Evolutionary conservation across 768 basidiomycete genomes (phyloP).

Genomic region (Stropharia rugosoannulata): DNA sequence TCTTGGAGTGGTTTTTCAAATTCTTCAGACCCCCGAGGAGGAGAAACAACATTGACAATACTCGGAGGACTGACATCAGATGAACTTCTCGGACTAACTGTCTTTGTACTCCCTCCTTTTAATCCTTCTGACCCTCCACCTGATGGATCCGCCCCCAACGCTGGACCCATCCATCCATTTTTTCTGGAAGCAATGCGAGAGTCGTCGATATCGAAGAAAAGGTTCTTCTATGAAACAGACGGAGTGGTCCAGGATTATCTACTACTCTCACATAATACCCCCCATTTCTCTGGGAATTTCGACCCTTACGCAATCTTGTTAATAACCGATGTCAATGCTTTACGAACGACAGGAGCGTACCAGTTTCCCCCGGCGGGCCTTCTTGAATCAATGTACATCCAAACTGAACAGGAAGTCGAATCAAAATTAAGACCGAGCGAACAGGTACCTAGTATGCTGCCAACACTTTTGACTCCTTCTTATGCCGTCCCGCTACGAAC

Average conservation of each 20-base stretch:
- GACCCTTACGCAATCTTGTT: conserved; percentile 72
- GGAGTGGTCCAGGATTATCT: conserved; percentile 76
- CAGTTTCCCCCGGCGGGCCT: conserved; percentile 70
- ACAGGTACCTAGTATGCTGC: background rate
- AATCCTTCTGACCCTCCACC: conserved; percentile 47
- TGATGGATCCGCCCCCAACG: conserved; percentile 19
- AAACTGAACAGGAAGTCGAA: background rate
- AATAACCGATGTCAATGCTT: conserved; percentile 45
- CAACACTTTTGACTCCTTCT: conserved; percentile 7
- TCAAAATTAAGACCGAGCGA: background rate
- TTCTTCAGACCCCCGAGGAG: conserved; percentile 61
- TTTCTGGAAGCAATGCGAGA: conserved; percentile 64
- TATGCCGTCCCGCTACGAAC: conserved; percentile 13
- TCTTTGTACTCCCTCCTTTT: conserved; percentile 68
- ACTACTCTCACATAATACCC: conserved; percentile 66
- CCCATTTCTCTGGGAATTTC: conserved; percentile 65
- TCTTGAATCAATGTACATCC: conserved; percentile 16
- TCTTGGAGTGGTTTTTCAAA: conserved; percentile 81
- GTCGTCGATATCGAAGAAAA: conserved; percentile 47
- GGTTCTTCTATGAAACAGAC: conserved; percentile 57
- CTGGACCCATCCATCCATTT: conserved; percentile 40
- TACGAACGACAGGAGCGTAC: conserved; percentile 57
- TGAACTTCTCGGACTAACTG: conserved; percentile 60
- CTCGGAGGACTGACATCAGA: conserved; percentile 70
- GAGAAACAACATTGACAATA: conserved; percentile 70